These are phyloP conservation scores for Luffa aegyptiaca DNA, from an alignment of 306 rosid genomes.

Conservation along the genomic window DNA sequence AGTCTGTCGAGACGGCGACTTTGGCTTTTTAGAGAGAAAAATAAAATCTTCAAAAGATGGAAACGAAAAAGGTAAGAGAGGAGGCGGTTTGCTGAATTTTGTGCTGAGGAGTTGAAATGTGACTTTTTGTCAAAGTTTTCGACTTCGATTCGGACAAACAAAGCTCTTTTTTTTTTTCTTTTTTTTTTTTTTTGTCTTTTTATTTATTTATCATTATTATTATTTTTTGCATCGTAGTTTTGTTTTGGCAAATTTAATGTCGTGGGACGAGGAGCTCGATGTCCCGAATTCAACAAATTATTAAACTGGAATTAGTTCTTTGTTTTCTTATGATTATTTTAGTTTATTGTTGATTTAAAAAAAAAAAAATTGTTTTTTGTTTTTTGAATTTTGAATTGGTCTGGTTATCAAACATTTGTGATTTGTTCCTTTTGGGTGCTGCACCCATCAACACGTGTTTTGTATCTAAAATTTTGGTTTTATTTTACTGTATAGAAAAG, in stretches of 20 bases:
- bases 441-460: background rate
- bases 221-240: background rate
- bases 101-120: background rate
- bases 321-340: too few relatives aligned
- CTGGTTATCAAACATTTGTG: background rate
- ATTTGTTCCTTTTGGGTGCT: background rate
- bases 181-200: background rate
- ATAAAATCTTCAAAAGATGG: constrained; percentile 3
- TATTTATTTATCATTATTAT: too few relatives aligned
- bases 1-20: background rate
- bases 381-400: background rate
- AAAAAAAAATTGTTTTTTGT: background rate
- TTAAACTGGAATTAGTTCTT: background rate
- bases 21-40: constrained; percentile 18
- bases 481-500: too few relatives aligned
- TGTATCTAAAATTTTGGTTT: too few relatives aligned
- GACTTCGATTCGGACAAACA: background rate
- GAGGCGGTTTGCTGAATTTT: background rate
- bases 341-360: too few relatives aligned
- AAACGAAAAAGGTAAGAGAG: constrained; percentile 3
- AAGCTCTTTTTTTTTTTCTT: background rate
- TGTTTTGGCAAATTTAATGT: background rate
- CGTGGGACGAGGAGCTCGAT: background rate
- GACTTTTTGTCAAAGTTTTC: constrained; percentile 10
- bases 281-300: background rate